A percentile compares a stretch with the other conserved stretches of the same genome.
These are phyloP conservation scores for Sporothrix pseudoabietina DNA, from an alignment of 2,329 filamentous ascomycete genomes.

Conservation along the genomic window DNA sequence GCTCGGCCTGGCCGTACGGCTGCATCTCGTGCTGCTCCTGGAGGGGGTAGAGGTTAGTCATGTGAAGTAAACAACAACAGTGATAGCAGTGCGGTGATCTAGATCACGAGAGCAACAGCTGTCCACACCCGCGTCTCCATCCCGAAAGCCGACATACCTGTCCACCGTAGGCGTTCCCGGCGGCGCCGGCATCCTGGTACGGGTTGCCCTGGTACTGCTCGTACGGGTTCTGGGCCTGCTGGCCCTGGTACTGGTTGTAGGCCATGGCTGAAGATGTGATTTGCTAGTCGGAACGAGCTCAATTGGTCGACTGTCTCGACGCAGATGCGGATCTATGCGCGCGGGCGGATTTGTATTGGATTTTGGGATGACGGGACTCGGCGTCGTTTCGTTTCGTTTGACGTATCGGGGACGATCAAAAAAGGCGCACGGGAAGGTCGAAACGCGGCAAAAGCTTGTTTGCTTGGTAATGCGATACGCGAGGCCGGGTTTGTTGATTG, in stretches of 20 bases:
- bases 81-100: too few relatives aligned
- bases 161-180: constrained; percentile 51
- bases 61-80: neutral
- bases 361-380: neutral
- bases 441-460: neutral
- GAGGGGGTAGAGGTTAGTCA: constrained; percentile 1
- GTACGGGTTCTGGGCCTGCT: constrained; percentile 31
- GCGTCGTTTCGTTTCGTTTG: constrained; percentile 9
- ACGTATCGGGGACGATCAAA: neutral
- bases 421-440: constrained; percentile 6
- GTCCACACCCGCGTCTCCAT: neutral
- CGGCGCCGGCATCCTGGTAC: constrained; percentile 58
- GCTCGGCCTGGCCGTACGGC: constrained; percentile 38
- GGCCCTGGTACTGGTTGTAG: constrained; percentile 57
- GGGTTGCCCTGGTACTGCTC: constrained; percentile 56
- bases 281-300: constrained; percentile 5
- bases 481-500: neutral
- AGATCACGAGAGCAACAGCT: neutral
- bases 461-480: neutral
- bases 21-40: constrained; percentile 59
- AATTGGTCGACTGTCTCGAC: constrained; percentile 7
- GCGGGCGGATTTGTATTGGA: neutral
- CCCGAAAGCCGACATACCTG: constrained; percentile 11
- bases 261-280: constrained; percentile 52
- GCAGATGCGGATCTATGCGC: neutral